Conservation (phyloP, 2,329 filamentous ascomycete species). For the Monilinia fructicola region DNA sequence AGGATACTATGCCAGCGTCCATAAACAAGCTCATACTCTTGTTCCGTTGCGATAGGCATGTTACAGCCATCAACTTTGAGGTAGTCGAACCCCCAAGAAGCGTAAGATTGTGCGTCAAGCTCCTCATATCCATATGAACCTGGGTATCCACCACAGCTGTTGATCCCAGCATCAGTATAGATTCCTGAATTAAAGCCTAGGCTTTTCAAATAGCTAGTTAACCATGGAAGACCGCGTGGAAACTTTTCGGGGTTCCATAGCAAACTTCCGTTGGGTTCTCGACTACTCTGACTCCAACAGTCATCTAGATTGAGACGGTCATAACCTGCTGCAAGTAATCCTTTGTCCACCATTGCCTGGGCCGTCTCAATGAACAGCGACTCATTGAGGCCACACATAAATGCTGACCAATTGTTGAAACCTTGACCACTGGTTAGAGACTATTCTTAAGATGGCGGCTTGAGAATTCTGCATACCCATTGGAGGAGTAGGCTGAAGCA, state of each 20-base stretch:
- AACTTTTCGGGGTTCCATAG: conserved; percentile 53
- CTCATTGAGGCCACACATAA: conserved; percentile 50
- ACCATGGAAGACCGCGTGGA: conserved; percentile 56
- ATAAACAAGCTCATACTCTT: conserved; percentile 45
- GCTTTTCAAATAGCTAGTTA: conserved; percentile 56
- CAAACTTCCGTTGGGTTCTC: conserved; percentile 45
- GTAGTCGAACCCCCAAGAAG: conserved; percentile 59
- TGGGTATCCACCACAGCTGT: conserved; percentile 55
- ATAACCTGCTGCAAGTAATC: conserved; percentile 53
- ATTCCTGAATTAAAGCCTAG: conserved; percentile 63
- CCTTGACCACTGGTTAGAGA: conserved; percentile 20
- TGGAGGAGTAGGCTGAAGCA: conserved; percentile 44
- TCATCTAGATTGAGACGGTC: conserved; percentile 62
- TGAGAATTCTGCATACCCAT: conserved; percentile 43
- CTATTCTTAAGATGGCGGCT: background rate
- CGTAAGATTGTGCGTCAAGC: conserved; percentile 55
- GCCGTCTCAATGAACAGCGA: conserved; percentile 50
- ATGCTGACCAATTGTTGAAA: conserved; percentile 53
- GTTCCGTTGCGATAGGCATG: conserved; percentile 40
- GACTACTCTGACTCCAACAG: conserved; percentile 55
- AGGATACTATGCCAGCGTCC: conserved; percentile 46
- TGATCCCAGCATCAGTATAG: conserved; percentile 53
- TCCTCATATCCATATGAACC: conserved; percentile 58
- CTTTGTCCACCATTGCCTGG: conserved; percentile 49
- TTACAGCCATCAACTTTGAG: conserved; percentile 60